phyloP scores from a whole-genome alignment of 345 rosid species.

The Adansonia digitata region DNA sequence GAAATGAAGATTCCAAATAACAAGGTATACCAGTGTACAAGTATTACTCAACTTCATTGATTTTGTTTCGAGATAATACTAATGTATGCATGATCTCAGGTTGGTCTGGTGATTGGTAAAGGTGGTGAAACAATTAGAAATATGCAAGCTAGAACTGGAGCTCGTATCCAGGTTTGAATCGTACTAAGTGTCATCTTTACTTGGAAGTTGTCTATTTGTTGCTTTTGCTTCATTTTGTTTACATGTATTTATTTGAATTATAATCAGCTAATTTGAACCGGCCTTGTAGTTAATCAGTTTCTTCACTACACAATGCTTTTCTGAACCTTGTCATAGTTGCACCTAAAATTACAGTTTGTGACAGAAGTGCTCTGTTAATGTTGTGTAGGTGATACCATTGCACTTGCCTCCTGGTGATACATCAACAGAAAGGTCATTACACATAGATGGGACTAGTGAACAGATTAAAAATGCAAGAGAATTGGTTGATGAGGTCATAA shows the following conservation, averaged over 20 bases:
- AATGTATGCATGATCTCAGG: constrained; percentile 49
- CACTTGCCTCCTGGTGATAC: constrained; percentile 96
- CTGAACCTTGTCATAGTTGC: background rate
- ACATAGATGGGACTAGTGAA: constrained; percentile 87
- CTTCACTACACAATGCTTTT: background rate
- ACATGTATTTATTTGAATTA: background rate
- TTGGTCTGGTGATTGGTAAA: constrained; percentile 98
- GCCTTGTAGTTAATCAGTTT: background rate
- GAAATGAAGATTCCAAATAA: constrained; percentile 78
- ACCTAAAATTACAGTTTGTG: background rate
- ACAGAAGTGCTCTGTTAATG: background rate
- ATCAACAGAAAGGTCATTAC: constrained; percentile 66
- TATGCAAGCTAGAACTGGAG: constrained; percentile 90
- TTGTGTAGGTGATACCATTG: constrained; percentile 80
- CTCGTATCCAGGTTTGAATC: constrained; percentile 82
- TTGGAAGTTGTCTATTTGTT: background rate
- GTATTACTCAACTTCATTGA: constrained; percentile 11
- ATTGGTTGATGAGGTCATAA: constrained; percentile 84
- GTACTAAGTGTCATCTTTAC: background rate
- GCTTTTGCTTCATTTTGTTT: background rate
- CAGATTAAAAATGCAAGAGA: constrained; percentile 91
- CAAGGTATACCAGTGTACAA: constrained; percentile 46
- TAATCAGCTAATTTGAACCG: background rate
- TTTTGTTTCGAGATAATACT: constrained; percentile 20
- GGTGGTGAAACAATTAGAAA: constrained; percentile 97